Conservation (phyloP, 1,284 basidiomycete genomes). For the Leccinum angustisporum region DNA sequence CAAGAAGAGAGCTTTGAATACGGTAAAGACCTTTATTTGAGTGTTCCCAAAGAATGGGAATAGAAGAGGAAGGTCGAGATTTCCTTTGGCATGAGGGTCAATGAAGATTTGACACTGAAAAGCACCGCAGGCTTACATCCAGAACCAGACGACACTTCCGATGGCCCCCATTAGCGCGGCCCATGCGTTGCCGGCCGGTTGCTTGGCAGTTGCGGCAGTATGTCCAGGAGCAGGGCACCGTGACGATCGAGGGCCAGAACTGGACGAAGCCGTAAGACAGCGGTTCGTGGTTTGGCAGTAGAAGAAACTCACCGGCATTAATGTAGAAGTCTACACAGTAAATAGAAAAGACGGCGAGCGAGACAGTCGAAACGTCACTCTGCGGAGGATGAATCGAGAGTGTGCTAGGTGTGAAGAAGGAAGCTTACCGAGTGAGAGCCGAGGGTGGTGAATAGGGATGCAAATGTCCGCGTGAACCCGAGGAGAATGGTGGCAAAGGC, state of each 20-base stretch:
- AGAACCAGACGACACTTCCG: slow-evolving; percentile 84
- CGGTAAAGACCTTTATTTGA: slow-evolving; percentile 76
- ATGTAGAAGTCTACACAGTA: slow-evolving; percentile 93
- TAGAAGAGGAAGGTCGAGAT: slow-evolving; percentile 64
- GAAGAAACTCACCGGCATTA: slow-evolving; percentile 66
- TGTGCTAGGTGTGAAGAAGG: not conserved
- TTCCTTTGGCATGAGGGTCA: slow-evolving; percentile 50
- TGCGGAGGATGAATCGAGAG: slow-evolving; percentile 26
- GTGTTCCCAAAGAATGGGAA: slow-evolving; percentile 74
- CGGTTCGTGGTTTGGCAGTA: not conserved
- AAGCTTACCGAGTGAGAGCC: slow-evolving; percentile 38
- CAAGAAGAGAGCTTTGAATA: slow-evolving; percentile 55
- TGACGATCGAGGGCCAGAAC: slow-evolving; percentile 86
- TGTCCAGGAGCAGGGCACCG: slow-evolving; percentile 52
- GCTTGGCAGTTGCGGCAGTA: slow-evolving; percentile 64
- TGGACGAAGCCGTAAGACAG: slow-evolving; percentile 24
- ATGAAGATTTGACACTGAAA: not conserved
- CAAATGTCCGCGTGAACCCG: slow-evolving; percentile 80
- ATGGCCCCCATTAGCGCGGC: slow-evolving; percentile 86
- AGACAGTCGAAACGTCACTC: slow-evolving; percentile 69
- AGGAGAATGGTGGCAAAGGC: slow-evolving; percentile 77
- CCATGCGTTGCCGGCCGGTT: slow-evolving; percentile 93
- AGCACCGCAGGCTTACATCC: slow-evolving; percentile 60
- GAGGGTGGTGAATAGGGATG: slow-evolving; percentile 55
- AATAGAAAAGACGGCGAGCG: slow-evolving; percentile 81